Evolutionary conservation across 1,284 basidiomycete species (phyloP).

Genomic region (Stereum hirsutum): DNA sequence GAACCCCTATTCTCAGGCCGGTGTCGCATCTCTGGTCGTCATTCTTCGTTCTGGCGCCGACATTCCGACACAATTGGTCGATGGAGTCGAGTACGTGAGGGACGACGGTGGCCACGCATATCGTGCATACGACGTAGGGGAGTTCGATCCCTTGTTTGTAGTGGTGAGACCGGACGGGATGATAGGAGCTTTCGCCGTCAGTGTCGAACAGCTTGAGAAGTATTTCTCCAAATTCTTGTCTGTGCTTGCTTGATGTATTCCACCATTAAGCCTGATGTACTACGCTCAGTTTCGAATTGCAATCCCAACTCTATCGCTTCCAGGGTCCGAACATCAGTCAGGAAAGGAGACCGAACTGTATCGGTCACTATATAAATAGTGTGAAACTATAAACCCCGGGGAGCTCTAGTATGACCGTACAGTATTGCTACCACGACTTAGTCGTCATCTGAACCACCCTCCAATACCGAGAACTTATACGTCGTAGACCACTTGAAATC

Average conservation of each 20-base stretch:
- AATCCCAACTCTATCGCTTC: too few relatives aligned
- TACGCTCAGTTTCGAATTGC: too few relatives aligned
- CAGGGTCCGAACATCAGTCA: too few relatives aligned
- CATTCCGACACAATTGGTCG: not conserved
- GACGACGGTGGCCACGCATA: slow-evolving; percentile 13
- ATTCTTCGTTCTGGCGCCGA: slow-evolving; percentile 1
- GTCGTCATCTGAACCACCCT: too few relatives aligned
- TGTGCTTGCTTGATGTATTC: too few relatives aligned
- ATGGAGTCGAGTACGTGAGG: slow-evolving; percentile 5
- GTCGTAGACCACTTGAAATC: slow-evolving; percentile 32
- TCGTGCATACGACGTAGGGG: slow-evolving; percentile 11
- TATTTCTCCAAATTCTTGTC: slow-evolving; percentile 10
- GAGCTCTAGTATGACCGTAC: too few relatives aligned
- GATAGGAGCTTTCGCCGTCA: slow-evolving; percentile 14
- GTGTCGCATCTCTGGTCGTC: slow-evolving; percentile 9
- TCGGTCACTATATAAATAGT: too few relatives aligned
- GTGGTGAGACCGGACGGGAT: slow-evolving; percentile 18
- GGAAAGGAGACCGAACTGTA: too few relatives aligned
- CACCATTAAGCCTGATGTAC: too few relatives aligned
- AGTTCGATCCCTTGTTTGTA: slow-evolving; percentile 6
- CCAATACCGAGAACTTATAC: slow-evolving; percentile 36
- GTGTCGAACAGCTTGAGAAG: slow-evolving; percentile 9
- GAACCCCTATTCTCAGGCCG: not conserved
- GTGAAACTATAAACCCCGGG: too few relatives aligned
- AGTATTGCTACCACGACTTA: too few relatives aligned